A percentile compares a stretch with the other conserved stretches of the same genome.
These are phyloP conservation scores for Peronospora destructor DNA, from an alignment of 352 stramenopile species.

Conservation along the genomic window DNA sequence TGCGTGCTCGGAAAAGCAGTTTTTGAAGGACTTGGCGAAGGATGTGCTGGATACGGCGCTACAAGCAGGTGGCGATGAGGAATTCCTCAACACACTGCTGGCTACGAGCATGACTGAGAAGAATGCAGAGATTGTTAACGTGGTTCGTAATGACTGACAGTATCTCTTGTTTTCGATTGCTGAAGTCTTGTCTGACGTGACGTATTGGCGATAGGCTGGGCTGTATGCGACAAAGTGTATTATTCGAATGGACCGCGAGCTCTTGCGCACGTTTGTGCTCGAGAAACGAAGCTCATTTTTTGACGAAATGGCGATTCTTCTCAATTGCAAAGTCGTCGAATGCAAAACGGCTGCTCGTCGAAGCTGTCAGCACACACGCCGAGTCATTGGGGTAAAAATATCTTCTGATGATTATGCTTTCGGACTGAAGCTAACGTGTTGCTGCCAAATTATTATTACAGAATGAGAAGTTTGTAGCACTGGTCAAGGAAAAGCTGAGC, in stretches of 20 bases:
- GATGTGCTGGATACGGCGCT: conserved; percentile 45
- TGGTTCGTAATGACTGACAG: conserved; percentile 22
- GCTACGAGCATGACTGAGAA: conserved; percentile 32
- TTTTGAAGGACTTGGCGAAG: conserved; percentile 53
- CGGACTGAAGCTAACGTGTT: conserved; percentile 7
- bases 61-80: conserved; percentile 21
- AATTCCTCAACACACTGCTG: conserved; percentile 31
- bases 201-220: conserved; percentile 22
- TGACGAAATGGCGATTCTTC: conserved; percentile 45
- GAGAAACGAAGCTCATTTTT: conserved; percentile 42
- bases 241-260: conserved; percentile 32
- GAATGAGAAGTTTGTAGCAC: conserved; percentile 42
- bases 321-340: conserved; percentile 67
- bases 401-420: not conserved
- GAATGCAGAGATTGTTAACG: conserved; percentile 42
- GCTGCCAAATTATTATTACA: conserved; percentile 14
- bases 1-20: conserved; percentile 64
- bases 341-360: conserved; percentile 53
- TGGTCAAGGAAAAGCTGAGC: conserved; percentile 54
- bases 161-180: not conserved
- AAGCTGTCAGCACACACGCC: conserved; percentile 42
- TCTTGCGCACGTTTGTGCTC: conserved; percentile 36
- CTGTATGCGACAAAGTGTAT: conserved; percentile 53
- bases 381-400: conserved; percentile 39
- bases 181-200: not conserved